These are phyloP conservation scores for Wickerhamiella vanderwaltii DNA, from an alignment of 805 yeast species.

Conservation along the genomic window DNA sequence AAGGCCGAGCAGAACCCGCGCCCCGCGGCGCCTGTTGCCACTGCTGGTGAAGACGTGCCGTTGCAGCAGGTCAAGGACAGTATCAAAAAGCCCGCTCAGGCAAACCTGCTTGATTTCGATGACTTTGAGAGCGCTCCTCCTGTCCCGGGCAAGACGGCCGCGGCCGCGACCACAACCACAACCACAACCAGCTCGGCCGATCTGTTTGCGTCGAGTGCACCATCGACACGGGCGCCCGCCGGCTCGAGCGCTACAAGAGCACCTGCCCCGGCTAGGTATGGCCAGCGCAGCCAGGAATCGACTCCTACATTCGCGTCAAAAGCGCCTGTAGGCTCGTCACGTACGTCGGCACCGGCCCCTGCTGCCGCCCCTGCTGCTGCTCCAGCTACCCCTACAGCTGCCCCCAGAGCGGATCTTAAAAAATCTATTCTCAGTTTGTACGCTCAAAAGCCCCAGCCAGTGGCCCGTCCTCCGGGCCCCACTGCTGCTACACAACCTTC, in stretches of 20 bases:
- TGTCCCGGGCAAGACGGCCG: constrained; percentile 13
- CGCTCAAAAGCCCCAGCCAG: constrained; percentile 43
- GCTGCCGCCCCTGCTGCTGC: constrained; percentile 18
- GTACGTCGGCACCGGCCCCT: neutral
- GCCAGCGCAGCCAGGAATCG: neutral
- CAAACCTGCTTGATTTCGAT: constrained; percentile 19
- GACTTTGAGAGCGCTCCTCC: constrained; percentile 12
- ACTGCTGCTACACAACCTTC: constrained; percentile 2
- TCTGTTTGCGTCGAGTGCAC: neutral
- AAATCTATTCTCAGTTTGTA: constrained; percentile 84
- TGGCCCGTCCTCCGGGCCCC: constrained; percentile 13
- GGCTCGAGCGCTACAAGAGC: neutral
- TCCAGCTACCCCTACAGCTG: constrained; percentile 18
- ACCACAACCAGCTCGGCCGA: neutral
- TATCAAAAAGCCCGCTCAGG: neutral
- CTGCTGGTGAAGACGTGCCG: constrained; percentile 10
- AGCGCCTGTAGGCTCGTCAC: neutral
- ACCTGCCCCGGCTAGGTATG: neutral
- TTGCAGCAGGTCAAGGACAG: constrained; percentile 7
- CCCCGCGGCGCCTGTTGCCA: constrained; percentile 34
- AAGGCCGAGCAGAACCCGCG: constrained; percentile 37
- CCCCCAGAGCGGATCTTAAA: constrained; percentile 69
- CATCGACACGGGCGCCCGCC: neutral
- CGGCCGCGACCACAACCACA: too few relatives aligned
- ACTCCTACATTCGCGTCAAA: neutral